Percentiles rank a stretch among this genome's conserved stretches.
Evolutionary conservation across 2,329 filamentous ascomycete genomes (phyloP).

Genomic region (Phoma sp.): DNA sequence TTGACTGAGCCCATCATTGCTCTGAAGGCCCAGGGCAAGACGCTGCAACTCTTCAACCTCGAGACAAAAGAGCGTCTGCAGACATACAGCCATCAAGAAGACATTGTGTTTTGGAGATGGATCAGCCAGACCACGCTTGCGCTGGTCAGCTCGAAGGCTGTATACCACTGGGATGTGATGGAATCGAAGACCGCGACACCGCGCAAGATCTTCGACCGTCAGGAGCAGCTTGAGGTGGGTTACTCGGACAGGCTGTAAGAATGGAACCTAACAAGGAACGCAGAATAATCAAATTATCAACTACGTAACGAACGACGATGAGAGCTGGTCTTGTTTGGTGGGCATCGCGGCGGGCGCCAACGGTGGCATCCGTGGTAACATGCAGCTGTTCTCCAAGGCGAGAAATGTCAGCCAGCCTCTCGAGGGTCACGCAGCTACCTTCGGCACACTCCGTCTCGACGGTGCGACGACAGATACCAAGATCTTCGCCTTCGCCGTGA

Average conservation of each 20-base stretch:
- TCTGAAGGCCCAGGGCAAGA: constrained; percentile 90
- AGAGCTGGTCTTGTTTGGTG: constrained; percentile 98
- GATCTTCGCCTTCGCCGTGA: constrained; percentile 94
- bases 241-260: not conserved
- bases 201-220: constrained; percentile 92
- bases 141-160: constrained; percentile 85
- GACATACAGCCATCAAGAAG: constrained; percentile 94
- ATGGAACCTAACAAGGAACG: constrained; percentile 13
- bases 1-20: constrained; percentile 96
- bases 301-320: constrained; percentile 93
- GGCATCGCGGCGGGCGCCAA: constrained; percentile 93
- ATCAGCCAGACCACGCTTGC: constrained; percentile 88
- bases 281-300: constrained; percentile 99
- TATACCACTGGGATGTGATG: constrained; percentile 98
- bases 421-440: constrained; percentile 94
- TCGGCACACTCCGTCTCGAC: constrained; percentile 86
- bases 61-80: constrained; percentile 93
- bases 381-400: constrained; percentile 97
- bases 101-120: constrained; percentile 99
- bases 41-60: constrained; percentile 97
- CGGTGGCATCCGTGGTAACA: constrained; percentile 90
- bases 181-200: constrained; percentile 77
- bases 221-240: constrained; percentile 82
- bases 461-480: constrained; percentile 90
- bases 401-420: constrained; percentile 97